Percentiles rank a stretch among this genome's conserved stretches.
Evolutionary conservation across 31 red algal genomes (phyloP).

Genomic region (Asparagopsis taxiformis): DNA sequence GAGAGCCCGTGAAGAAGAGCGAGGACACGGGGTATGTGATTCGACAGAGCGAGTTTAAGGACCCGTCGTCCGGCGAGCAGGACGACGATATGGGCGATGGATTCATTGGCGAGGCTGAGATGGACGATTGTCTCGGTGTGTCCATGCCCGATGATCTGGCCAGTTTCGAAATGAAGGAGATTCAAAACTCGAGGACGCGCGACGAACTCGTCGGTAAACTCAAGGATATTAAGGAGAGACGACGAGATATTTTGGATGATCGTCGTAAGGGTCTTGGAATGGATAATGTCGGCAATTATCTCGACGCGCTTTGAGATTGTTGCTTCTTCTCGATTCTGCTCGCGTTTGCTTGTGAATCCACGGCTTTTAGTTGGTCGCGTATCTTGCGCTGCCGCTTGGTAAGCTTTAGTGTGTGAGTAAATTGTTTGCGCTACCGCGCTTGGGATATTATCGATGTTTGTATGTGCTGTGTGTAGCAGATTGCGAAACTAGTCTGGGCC

Average conservation of each 20-base stretch:
- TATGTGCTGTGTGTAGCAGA: too few relatives aligned
- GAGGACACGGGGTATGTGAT: slow-evolving; percentile 29
- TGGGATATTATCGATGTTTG: too few relatives aligned
- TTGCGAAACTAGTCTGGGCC: too few relatives aligned
- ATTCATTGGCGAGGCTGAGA: slow-evolving; percentile 54
- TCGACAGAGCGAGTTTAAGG: slow-evolving; percentile 26
- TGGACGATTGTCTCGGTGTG: slow-evolving; percentile 49
- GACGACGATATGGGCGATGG: slow-evolving; percentile 58
- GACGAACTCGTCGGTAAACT: slow-evolving; percentile 39
- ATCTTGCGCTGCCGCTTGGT: too few relatives aligned
- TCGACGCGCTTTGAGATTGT: slow-evolving; percentile 38
- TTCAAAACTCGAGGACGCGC: slow-evolving; percentile 4
- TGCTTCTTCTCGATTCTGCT: too few relatives aligned
- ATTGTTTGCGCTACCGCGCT: too few relatives aligned
- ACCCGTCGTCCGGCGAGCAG: slow-evolving; percentile 21
- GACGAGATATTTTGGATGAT: slow-evolving; percentile 36
- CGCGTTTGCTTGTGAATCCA: too few relatives aligned
- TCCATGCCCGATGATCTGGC: slow-evolving; percentile 61
- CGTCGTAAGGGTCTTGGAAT: slow-evolving; percentile 42
- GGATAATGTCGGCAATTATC: slow-evolving; percentile 46
- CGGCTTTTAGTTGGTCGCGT: too few relatives aligned
- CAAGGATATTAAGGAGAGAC: slow-evolving; percentile 38
- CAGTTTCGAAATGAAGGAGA: slow-evolving; percentile 30
- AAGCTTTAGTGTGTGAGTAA: too few relatives aligned
- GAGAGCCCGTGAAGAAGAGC: too few relatives aligned